Evolutionary conservation across 1,284 basidiomycete genomes (phyloP).

Genomic region (Ganoderma resinaceum): DNA sequence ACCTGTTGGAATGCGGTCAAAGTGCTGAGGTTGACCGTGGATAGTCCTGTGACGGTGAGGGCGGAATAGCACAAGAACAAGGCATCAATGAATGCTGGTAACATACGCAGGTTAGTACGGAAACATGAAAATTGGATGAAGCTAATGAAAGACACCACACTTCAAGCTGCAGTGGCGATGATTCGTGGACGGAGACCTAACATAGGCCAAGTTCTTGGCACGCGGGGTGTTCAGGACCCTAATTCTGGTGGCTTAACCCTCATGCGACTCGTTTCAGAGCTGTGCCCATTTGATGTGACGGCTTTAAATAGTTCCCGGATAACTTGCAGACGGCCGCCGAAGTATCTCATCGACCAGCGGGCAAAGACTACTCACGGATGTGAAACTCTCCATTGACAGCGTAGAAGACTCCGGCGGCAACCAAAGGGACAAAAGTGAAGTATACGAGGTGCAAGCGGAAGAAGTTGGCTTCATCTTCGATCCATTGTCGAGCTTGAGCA

Average conservation of each 20-base stretch:
- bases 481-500: constrained; percentile 24
- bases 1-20: constrained; percentile 64
- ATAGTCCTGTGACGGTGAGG: constrained; percentile 66
- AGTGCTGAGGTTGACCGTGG: constrained; percentile 59
- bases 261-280: not conserved
- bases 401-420: constrained; percentile 65
- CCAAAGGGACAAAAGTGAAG: constrained; percentile 63
- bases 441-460: constrained; percentile 61
- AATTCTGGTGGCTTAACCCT: not conserved
- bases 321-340: not conserved
- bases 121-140: not conserved
- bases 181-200: not conserved
- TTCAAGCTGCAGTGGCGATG: not conserved
- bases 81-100: constrained; percentile 56
- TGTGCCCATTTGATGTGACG: not conserved
- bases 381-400: constrained; percentile 56
- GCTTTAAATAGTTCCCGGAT: not conserved
- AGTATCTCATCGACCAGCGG: no score
- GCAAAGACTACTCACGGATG: constrained; percentile 38
- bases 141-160: not conserved
- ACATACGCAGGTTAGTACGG: not conserved
- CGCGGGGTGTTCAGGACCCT: not conserved
- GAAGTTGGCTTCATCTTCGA: constrained; percentile 51
- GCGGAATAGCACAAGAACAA: constrained; percentile 71
- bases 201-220: no score